phyloP scores from a whole-genome alignment of 2,329 filamentous ascomycete species.

The Pseudogymnoascus sp. region DNA sequence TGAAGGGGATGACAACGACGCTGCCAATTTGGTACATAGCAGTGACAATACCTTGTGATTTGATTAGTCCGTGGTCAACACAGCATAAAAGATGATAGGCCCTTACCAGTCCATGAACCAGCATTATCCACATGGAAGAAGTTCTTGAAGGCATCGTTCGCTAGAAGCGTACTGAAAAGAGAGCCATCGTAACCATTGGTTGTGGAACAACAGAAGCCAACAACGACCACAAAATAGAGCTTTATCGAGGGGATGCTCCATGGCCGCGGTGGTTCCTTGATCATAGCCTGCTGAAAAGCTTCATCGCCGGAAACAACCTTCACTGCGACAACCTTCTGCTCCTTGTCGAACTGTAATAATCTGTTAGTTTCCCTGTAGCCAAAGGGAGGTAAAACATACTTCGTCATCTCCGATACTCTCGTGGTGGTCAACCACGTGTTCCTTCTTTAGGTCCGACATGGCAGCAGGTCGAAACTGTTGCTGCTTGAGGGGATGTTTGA shows the following conservation, averaged over 20 bases:
- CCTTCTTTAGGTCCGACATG: conserved; percentile 1
- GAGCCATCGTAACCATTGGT: conserved; percentile 46
- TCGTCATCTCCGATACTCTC: background rate
- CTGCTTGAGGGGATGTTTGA: background rate
- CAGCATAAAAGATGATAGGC: background rate
- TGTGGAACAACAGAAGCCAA: conserved; percentile 45
- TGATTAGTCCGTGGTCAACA: background rate
- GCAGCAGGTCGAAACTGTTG: background rate
- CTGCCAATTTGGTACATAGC: conserved; percentile 45
- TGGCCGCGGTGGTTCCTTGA: conserved; percentile 45
- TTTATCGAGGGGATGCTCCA: conserved; percentile 37
- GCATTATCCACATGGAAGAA: conserved; percentile 38
- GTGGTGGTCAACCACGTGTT: background rate
- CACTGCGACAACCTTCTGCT: conserved; percentile 25
- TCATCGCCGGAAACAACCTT: conserved; percentile 47
- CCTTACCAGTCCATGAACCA: conserved; percentile 39
- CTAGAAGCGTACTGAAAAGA: conserved; percentile 44
- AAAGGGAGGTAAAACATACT: background rate
- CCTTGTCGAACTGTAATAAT: background rate
- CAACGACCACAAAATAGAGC: conserved; percentile 40
- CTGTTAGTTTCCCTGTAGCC: background rate
- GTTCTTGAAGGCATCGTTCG: conserved; percentile 37
- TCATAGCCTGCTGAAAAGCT: conserved; percentile 48
- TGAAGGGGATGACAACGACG: conserved; percentile 37
- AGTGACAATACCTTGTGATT: conserved; percentile 38